phyloP scores from a whole-genome alignment of 306 rosid species.

The Citrullus amarus region DNA sequence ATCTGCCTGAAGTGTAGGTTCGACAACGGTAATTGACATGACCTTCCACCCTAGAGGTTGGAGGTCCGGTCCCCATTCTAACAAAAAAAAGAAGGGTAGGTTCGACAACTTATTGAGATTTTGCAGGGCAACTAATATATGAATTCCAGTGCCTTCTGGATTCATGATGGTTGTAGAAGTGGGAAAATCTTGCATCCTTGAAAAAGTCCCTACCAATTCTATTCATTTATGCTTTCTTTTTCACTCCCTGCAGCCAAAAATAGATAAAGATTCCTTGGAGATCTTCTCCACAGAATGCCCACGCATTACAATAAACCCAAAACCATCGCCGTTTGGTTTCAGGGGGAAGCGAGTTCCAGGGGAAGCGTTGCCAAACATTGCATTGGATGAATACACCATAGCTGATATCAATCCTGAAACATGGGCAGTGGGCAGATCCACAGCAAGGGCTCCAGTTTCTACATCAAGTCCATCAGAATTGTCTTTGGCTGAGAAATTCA shows the following conservation, averaged over 20 bases:
- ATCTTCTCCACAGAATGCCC: slow-evolving; percentile 60
- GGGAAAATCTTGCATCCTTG: background rate
- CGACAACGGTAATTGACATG: no score
- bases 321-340: slow-evolving; percentile 55
- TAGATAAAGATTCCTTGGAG: slow-evolving; percentile 54
- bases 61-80: no score
- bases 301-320: slow-evolving; percentile 64
- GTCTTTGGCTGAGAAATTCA: slow-evolving; percentile 80
- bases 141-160: background rate
- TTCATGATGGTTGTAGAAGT: background rate
- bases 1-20: background rate
- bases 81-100: background rate
- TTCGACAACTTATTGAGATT: background rate
- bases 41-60: no score
- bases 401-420: slow-evolving; percentile 58
- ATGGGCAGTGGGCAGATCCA: slow-evolving; percentile 50
- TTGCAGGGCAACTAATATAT: background rate
- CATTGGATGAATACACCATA: slow-evolving; percentile 40
- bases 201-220: background rate
- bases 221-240: background rate
- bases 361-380: slow-evolving; percentile 52
- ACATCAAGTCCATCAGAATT: slow-evolving; percentile 34
- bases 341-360: slow-evolving; percentile 46
- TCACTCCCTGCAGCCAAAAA: slow-evolving; percentile 48
- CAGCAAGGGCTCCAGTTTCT: slow-evolving; percentile 16